Evolutionary conservation across 2,329 filamentous ascomycete species (phyloP).

Genomic region (Aspergillus tubingensis): DNA sequence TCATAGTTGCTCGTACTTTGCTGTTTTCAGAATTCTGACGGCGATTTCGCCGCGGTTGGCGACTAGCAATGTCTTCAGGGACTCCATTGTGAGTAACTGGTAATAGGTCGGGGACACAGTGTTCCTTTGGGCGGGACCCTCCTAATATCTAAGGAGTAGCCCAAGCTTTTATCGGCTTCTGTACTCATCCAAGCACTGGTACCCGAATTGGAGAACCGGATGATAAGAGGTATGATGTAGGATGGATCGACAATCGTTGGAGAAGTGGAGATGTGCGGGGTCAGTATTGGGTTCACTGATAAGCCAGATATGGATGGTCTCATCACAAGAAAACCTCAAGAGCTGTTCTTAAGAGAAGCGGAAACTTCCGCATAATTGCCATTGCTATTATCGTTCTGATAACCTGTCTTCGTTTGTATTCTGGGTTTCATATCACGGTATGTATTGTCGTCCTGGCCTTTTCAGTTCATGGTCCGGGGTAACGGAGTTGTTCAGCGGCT

Average conservation of each 20-base stretch:
- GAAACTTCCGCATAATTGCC: not conserved
- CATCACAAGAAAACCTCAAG: not conserved
- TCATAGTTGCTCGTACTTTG: constrained; percentile 34
- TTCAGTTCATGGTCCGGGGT: not conserved
- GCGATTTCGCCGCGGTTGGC: constrained; percentile 64
- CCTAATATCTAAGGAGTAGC: not conserved
- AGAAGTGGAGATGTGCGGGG: not conserved
- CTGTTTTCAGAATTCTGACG: constrained; percentile 55
- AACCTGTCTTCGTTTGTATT: too few species aligned
- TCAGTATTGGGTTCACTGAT: not conserved
- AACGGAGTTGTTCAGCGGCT: not conserved
- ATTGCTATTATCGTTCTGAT: too few species aligned
- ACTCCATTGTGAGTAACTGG: constrained; percentile 30
- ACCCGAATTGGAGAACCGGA: not conserved
- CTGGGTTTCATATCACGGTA: not conserved
- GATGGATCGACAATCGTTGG: not conserved
- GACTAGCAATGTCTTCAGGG: constrained; percentile 56
- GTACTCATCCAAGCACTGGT: not conserved
- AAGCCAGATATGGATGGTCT: not conserved
- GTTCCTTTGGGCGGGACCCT: not conserved
- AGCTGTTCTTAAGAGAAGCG: not conserved
- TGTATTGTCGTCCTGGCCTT: not conserved
- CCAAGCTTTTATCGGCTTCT: not conserved
- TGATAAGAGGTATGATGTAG: constrained; percentile 3
- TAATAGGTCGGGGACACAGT: too few species aligned